Evolutionary conservation across 768 basidiomycete genomes (phyloP).

Genomic region (Mycena sanguinolenta): DNA sequence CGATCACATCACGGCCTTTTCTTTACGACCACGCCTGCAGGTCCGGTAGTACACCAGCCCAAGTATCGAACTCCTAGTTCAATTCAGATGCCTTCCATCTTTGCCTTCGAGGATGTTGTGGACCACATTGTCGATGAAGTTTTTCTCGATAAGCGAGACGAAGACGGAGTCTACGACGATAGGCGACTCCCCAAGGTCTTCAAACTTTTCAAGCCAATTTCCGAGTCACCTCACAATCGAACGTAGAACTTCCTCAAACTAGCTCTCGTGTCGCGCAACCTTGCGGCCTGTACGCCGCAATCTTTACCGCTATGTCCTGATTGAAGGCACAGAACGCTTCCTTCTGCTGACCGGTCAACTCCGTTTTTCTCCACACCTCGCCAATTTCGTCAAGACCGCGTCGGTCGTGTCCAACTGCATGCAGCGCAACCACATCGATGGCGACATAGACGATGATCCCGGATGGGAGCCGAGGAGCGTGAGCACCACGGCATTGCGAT

Average conservation of each 20-base stretch:
- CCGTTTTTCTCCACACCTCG: constrained; percentile 36
- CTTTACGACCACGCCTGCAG: too few species aligned
- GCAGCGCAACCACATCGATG: constrained; percentile 20
- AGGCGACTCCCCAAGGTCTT: constrained; percentile 34
- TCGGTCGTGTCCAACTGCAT: constrained; percentile 24
- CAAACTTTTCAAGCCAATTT: background rate
- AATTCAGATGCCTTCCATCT: constrained; percentile 24
- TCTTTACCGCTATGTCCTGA: constrained; percentile 23
- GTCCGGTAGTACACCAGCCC: too few species aligned
- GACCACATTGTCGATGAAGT: constrained; percentile 29
- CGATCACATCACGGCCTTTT: too few species aligned
- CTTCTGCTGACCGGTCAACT: constrained; percentile 34
- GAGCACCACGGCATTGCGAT: constrained; percentile 26
- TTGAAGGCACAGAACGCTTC: constrained; percentile 35
- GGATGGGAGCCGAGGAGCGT: constrained; percentile 21
- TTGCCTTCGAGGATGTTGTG: constrained; percentile 31
- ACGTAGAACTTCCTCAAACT: constrained; percentile 28
- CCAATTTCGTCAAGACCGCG: constrained; percentile 33
- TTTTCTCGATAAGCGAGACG: constrained; percentile 22
- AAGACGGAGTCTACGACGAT: constrained; percentile 29
- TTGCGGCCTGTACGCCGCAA: constrained; percentile 34
- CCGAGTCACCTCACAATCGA: background rate
- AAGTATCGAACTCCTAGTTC: too few species aligned
- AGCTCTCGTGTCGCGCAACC: constrained; percentile 31
- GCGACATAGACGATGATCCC: background rate